Base-by-base conservation (phyloP, 2,329 filamentous ascomycete genomes). In the Fusarium sacchari region DNA sequence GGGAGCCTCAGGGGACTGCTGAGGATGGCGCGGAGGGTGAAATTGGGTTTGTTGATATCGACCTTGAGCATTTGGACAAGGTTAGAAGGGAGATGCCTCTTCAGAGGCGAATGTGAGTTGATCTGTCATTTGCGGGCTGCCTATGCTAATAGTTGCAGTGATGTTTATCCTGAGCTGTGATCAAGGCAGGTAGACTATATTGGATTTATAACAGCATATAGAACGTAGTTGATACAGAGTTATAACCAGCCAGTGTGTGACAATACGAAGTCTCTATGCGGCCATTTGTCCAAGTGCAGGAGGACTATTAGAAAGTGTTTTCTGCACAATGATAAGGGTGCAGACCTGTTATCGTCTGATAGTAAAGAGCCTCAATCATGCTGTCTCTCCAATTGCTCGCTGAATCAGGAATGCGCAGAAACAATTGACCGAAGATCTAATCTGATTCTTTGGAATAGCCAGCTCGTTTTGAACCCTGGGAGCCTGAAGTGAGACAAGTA, bases 41-140 rank as follows among this genome's bases (percentile, higher is more conserved):
- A 73, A 80, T 91, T 67, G 88, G 87, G 14, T 83, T 90, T 32
- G 87, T 88, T 1, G 86, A 90, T 47, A 84, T 91, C 50, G 87
- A 90, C 69, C 68, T 87, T 36, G 84, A 75, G 6, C 76, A 85
- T 64, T 80, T 86, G 82, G 83, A 83, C 71, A 83, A 81, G 67
- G 83, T 90, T 10, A 82, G 89, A 77, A 81, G 79, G 62, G 83
- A 84, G 80, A 88, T 90, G 86, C 88, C 88, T 50, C 78, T 90
- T 58, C 81, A 83, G 50, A 80, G 88, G 73, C 82, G 88, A 73
- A 86, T 80, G 88, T 89, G 69, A 85, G 88, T 86, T 44, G n/a
- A 44, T 12, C 15, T 7, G 24, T 10, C 40, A 34, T 20, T 36
- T 55, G 18, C 22, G 42, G 14, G 6, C 15, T 10, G n/a, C 28